These are phyloP conservation scores for Pascua guehoae DNA, from an alignment of 1,284 basidiomycete species.

Conservation along the genomic window DNA sequence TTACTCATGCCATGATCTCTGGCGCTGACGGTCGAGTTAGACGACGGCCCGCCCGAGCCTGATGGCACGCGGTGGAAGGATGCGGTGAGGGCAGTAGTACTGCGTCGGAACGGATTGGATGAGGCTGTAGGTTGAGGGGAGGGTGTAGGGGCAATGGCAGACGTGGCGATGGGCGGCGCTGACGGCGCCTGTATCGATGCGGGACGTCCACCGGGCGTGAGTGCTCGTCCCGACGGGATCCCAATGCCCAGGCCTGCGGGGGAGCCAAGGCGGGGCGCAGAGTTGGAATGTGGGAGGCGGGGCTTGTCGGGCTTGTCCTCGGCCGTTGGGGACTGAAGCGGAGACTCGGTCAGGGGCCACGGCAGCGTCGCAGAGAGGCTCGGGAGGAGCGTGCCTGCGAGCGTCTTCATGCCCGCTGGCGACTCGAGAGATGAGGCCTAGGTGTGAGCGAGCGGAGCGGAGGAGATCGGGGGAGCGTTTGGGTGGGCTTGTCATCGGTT, in stretches of 20 bases:
- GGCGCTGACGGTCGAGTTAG: too few species aligned
- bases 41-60: slow-evolving; percentile 9
- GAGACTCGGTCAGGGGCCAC: background rate
- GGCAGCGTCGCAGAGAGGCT: slow-evolving; percentile 30
- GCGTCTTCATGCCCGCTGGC: slow-evolving; percentile 42
- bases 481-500: slow-evolving; percentile 2
- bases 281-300: background rate
- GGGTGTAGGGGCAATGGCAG: slow-evolving; percentile 39
- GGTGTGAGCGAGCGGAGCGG: background rate
- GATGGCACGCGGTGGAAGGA: slow-evolving; percentile 34
- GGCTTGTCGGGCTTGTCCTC: slow-evolving; percentile 10
- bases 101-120: slow-evolving; percentile 36
- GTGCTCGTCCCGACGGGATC: slow-evolving; percentile 22
- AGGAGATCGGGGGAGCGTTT: too few species aligned
- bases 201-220: slow-evolving; percentile 42
- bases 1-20: slow-evolving; percentile 9
- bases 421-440: slow-evolving; percentile 49
- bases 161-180: slow-evolving; percentile 31
- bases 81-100: slow-evolving; percentile 33
- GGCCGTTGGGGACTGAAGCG: slow-evolving; percentile 3
- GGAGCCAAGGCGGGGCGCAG: background rate
- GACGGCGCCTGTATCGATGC: slow-evolving; percentile 39
- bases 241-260: background rate
- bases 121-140: slow-evolving; percentile 19
- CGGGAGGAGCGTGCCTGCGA: slow-evolving; percentile 47